These are phyloP conservation scores for Alternaria metachromatica DNA, from an alignment of 2,329 filamentous ascomycete genomes.

Conservation along the genomic window DNA sequence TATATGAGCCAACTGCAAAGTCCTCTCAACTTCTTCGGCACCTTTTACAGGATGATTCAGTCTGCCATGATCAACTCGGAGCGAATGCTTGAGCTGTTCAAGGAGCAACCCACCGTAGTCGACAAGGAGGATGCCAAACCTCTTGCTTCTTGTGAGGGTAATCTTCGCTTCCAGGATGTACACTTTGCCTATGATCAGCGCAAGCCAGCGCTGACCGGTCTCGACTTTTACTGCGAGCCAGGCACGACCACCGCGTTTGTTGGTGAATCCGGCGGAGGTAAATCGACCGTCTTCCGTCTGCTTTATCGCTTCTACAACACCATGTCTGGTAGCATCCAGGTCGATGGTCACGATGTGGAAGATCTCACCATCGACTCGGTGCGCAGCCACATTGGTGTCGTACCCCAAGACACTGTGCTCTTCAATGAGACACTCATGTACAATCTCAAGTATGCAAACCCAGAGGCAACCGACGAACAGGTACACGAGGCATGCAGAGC, in stretches of 20 bases:
- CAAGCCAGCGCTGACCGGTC: constrained; percentile 80
- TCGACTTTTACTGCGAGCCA: constrained; percentile 84
- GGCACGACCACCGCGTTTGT: constrained; percentile 96
- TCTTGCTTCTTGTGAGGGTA: constrained; percentile 74
- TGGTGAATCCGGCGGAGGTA: constrained; percentile 94
- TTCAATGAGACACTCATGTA: constrained; percentile 97
- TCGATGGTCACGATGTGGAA: constrained; percentile 85
- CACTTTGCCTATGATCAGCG: constrained; percentile 89
- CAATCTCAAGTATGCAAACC: constrained; percentile 89
- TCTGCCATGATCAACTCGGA: constrained; percentile 98
- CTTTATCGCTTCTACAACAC: constrained; percentile 97
- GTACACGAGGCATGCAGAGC: constrained; percentile 82
- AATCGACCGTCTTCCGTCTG: constrained; percentile 94
- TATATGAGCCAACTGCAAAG: constrained; percentile 77
- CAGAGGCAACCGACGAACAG: constrained; percentile 78
- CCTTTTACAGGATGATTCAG: constrained; percentile 95
- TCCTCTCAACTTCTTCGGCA: constrained; percentile 79
- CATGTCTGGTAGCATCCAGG: constrained; percentile 76
- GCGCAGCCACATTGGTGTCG: constrained; percentile 88
- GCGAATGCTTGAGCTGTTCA: constrained; percentile 92
- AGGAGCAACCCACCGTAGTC: constrained; percentile 89
- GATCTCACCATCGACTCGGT: constrained; percentile 93
- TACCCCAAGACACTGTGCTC: constrained; percentile 93
- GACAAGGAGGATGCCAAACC: constrained; percentile 72
- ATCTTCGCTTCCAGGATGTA: constrained; percentile 86